Evolutionary conservation across 805 yeast genomes (phyloP), one percentile per base, ranked within the genome.

Genomic region (Metschnikowia picachoensis): DNA sequence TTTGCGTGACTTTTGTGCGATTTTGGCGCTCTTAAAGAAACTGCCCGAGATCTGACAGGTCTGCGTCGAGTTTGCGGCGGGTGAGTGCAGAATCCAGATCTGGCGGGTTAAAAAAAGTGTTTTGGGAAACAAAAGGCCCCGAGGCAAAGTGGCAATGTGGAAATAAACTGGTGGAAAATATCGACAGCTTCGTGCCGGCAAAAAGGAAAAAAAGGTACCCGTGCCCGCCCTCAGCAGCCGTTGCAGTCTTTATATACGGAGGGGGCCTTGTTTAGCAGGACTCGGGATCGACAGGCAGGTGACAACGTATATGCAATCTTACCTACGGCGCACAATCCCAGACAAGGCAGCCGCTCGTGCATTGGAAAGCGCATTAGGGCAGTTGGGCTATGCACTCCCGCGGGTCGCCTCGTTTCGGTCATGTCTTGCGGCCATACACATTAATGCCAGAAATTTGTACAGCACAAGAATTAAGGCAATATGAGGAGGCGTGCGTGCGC

Each of bases 281-380:
- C 35, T 44, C 46, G 47, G 47, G 47, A 44, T 44, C 47, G 43
- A 44, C 47, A 44, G 31, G 47, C 39, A 29, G 31, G 43, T 44
- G 36, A 28, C 34, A 33, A 35, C 36, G 43, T 44, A 39, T 44
- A 44, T 44, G 47, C 47, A 44, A 17, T 36, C 36, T 20, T 32
- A 34, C 47, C 33, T 44, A 27, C 43, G 47, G 43, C 40, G 38
- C 37, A 30, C 35, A 35, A 32, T 30, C 25, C 32, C 35, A 37
- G 17, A 25, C 35, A 38, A 38, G 25, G 25, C 25, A 20, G 40
- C 40, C 30, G 37, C 47, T 37, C 38, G 29, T 14, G 47, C 47
- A 43, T 38, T 38, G 38, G 17, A 17, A 16, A 34, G 30, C 47
- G 47, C 47, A 38, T 43, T 38, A 43, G 42, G 39, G 42, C 38